Evolutionary conservation across 2,329 filamentous ascomycete genomes (phyloP).

Genomic region (Colletotrichum gloeosporioides): DNA sequence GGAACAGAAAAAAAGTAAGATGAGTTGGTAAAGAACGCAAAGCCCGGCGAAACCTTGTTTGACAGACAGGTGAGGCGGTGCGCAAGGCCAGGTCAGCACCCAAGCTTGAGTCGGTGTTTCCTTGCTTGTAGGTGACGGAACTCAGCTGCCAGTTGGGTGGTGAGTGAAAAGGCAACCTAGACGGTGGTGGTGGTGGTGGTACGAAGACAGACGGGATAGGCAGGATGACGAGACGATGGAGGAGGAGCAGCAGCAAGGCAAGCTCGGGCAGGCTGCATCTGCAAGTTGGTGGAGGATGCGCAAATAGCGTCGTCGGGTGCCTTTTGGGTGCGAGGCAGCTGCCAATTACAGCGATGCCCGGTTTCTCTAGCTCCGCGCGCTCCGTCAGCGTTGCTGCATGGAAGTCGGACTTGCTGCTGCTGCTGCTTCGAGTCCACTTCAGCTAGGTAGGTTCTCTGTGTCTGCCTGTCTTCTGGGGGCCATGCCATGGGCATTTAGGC

Average conservation of each 20-base stretch:
- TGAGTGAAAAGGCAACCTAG: not conserved
- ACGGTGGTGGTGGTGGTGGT: not conserved
- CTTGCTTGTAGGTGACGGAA: not conserved
- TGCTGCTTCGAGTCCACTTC: not conserved
- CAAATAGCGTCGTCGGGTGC: not conserved
- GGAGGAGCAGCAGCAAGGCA: not conserved
- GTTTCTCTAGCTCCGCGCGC: not conserved
- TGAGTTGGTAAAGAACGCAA: not conserved
- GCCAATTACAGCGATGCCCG: not conserved
- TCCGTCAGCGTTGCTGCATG: not conserved
- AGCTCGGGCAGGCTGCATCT: not conserved
- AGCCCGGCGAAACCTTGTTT: slow-evolving; percentile 21
- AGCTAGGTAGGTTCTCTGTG: not conserved
- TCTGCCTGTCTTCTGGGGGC: not conserved
- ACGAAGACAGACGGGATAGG: not conserved
- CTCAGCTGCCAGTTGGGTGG: not conserved
- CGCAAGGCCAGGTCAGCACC: slow-evolving; percentile 13
- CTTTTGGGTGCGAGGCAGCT: not conserved
- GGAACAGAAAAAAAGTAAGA: not conserved
- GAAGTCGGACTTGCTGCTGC: not conserved
- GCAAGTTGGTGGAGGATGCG: not conserved
- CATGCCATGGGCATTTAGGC: not conserved
- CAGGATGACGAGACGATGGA: not conserved
- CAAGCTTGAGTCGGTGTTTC: not conserved
- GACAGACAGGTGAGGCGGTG: not conserved